Evolutionary conservation across 2,329 filamentous ascomycete genomes (phyloP).

Genomic region (Xylariaceae sp.): DNA sequence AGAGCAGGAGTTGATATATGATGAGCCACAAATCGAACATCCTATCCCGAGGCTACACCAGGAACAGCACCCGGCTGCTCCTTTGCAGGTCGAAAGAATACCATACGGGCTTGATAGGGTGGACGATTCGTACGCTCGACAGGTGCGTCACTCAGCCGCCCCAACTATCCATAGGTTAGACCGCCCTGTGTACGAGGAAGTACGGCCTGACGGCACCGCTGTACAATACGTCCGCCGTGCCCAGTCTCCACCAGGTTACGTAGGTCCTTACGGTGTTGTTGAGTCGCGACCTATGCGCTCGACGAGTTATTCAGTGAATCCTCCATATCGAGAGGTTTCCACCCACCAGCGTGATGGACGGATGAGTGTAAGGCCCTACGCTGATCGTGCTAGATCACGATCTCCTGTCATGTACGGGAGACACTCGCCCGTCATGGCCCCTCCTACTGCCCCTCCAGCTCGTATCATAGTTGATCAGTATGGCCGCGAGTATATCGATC

Average conservation of each 20-base stretch:
- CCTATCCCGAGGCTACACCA: slow-evolving; percentile 41
- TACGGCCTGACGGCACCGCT: slow-evolving; percentile 34
- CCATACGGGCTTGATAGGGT: slow-evolving; percentile 39
- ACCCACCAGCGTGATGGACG: slow-evolving; percentile 51
- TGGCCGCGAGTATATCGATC: slow-evolving; percentile 76
- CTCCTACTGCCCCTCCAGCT: slow-evolving; percentile 56
- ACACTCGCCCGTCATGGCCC: slow-evolving; percentile 53
- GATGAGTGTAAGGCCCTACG: slow-evolving; percentile 52
- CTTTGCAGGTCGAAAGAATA: slow-evolving; percentile 27
- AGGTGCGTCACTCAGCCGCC: slow-evolving; percentile 35
- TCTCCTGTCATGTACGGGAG: slow-evolving; percentile 50
- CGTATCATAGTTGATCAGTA: slow-evolving; percentile 81
- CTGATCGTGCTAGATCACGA: slow-evolving; percentile 51
- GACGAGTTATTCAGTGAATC: slow-evolving; percentile 47
- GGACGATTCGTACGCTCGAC: slow-evolving; percentile 34
- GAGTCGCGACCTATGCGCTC: slow-evolving; percentile 44
- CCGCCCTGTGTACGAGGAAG: slow-evolving; percentile 36
- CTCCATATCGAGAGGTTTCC: slow-evolving; percentile 45
- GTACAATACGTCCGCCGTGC: slow-evolving; percentile 43
- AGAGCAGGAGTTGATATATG: slow-evolving; percentile 44
- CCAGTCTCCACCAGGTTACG: slow-evolving; percentile 42
- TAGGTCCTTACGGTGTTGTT: slow-evolving; percentile 42
- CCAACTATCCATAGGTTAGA: slow-evolving; percentile 33
- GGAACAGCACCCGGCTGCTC: slow-evolving; percentile 33
- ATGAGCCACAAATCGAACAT: slow-evolving; percentile 49